These are phyloP conservation scores for Floccularia luteovirens DNA, from an alignment of 768 basidiomycete genomes.

Conservation along the genomic window DNA sequence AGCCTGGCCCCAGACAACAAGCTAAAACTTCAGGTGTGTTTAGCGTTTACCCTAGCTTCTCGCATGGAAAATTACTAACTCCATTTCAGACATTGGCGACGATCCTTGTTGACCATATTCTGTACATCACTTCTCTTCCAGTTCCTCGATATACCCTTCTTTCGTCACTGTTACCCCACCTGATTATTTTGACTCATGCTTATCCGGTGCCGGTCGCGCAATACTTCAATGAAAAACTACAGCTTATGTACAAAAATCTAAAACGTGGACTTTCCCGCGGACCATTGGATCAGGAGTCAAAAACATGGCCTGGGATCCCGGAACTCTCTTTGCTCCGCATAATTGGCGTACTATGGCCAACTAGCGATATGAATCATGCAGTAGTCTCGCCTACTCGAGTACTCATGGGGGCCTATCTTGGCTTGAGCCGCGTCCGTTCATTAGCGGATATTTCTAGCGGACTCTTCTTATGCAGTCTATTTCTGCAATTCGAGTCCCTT, in stretches of 20 bases:
- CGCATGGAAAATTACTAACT: slow-evolving; percentile 1
- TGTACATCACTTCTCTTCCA: slow-evolving; percentile 65
- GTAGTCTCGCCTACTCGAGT: slow-evolving; percentile 83
- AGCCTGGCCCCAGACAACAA: slow-evolving; percentile 92
- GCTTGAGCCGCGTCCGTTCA: slow-evolving; percentile 72
- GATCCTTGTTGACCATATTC: slow-evolving; percentile 83
- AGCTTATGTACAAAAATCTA: slow-evolving; percentile 92
- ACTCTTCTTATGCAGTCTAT: slow-evolving; percentile 81
- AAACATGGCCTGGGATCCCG: slow-evolving; percentile 83
- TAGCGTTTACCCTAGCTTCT: neutral
- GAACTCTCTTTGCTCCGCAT: slow-evolving; percentile 80
- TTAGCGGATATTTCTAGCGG: slow-evolving; percentile 76
- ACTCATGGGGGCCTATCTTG: slow-evolving; percentile 88
- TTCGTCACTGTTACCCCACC: slow-evolving; percentile 65
- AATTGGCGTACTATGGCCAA: slow-evolving; percentile 82
- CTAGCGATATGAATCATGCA: slow-evolving; percentile 88
- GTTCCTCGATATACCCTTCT: slow-evolving; percentile 53
- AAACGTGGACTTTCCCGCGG: slow-evolving; percentile 73
- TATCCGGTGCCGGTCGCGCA: slow-evolving; percentile 79
- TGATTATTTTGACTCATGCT: slow-evolving; percentile 67
- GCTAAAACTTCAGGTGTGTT: slow-evolving; percentile 76
- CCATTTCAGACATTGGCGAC: slow-evolving; percentile 53
- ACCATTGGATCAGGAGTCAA: slow-evolving; percentile 47
- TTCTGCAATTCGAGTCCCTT: slow-evolving; percentile 75
- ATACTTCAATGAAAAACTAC: slow-evolving; percentile 74